Evolutionary conservation across 179 eudicot genomes (phyloP).

Genomic region (Silene coronaria): DNA sequence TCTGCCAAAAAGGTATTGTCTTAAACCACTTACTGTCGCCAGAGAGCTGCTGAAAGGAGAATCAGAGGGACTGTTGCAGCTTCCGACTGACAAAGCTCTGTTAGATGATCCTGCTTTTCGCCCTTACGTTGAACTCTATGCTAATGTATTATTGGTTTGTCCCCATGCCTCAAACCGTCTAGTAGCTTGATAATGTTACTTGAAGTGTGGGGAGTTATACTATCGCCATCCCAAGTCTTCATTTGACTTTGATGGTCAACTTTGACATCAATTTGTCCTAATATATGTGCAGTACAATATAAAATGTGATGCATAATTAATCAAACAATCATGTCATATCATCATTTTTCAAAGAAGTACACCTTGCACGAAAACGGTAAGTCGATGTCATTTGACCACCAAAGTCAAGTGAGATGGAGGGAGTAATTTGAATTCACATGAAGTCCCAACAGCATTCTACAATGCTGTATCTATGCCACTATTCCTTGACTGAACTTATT

Average conservation of each 20-base stretch:
- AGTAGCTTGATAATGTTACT: neutral
- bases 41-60: conserved; percentile 86
- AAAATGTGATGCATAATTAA: neutral
- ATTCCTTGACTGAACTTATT: neutral
- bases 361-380: neutral
- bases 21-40: conserved; percentile 21
- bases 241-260: neutral
- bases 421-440: neutral
- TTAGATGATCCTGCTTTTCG: conserved; percentile 77
- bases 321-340: neutral
- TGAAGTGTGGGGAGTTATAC: neutral
- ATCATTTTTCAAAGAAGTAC: neutral
- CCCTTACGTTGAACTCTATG: conserved; percentile 73
- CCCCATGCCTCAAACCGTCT: neutral
- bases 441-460: neutral
- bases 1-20: conserved; percentile 7
- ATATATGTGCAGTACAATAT: neutral
- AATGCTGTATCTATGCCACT: conserved; percentile 2
- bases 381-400: neutral
- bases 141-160: conserved; percentile 55
- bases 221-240: neutral
- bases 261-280: neutral
- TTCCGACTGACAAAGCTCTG: conserved; percentile 75
- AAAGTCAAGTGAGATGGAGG: neutral
- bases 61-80: conserved; percentile 76